These are phyloP conservation scores for Alternaria conjuncta DNA, from an alignment of 2,329 filamentous ascomycete genomes.

Conservation along the genomic window DNA sequence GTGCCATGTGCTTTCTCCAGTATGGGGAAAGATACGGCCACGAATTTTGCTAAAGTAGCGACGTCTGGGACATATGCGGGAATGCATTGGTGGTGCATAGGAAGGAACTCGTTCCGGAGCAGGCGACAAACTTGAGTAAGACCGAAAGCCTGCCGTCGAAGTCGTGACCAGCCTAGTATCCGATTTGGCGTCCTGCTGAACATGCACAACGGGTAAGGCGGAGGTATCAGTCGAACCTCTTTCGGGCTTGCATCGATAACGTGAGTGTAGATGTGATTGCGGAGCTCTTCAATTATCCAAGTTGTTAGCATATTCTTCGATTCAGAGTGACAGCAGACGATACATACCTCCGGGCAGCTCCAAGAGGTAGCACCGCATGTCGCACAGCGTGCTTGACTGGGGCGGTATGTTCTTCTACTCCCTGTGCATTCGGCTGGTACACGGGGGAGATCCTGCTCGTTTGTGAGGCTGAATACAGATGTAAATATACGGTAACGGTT, in stretches of 20 bases:
- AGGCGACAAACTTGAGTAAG: not conserved
- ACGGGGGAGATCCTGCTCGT: not conserved
- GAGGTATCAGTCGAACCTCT: not conserved
- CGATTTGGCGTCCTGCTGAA: not conserved
- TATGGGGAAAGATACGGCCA: too few species aligned
- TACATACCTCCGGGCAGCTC: too few species aligned
- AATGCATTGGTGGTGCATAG: not conserved
- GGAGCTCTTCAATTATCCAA: not conserved
- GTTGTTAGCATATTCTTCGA: not conserved
- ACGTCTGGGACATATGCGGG: not conserved
- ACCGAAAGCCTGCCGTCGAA: not conserved
- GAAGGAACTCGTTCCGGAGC: not conserved
- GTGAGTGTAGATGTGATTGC: not conserved
- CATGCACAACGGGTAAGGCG: not conserved
- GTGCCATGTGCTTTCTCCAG: too few species aligned
- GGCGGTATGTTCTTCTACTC: too few species aligned
- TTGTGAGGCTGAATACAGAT: not conserved
- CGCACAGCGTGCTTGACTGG: too few species aligned
- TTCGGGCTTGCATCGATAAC: not conserved
- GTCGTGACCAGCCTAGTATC: not conserved
- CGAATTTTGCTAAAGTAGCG: not conserved
- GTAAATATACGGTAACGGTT: rapidly evolving
- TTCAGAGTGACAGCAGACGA: too few species aligned
- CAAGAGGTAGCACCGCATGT: too few species aligned
- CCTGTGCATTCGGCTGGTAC: too few species aligned